These are phyloP conservation scores for Chenopodium suecicum DNA, from an alignment of 148 eudicot genomes.

Conservation along the genomic window DNA sequence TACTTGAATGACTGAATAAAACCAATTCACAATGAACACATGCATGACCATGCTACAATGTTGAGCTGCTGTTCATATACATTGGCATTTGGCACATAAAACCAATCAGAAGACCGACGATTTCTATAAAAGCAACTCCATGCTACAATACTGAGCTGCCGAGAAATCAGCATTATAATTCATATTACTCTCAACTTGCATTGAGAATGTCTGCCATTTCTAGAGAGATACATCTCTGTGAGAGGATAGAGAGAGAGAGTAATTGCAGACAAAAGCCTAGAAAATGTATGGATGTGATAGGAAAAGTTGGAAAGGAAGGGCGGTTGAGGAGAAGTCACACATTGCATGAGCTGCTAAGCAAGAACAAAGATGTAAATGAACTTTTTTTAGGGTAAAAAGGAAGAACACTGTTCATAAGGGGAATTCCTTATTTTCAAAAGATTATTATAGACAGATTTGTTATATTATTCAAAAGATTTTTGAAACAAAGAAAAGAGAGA, in stretches of 20 bases:
- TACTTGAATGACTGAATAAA: not conserved
- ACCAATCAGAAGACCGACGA: constrained; percentile 40
- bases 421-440: too few relatives aligned
- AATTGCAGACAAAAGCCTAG: too few relatives aligned
- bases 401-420: too few relatives aligned
- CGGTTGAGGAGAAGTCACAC: too few relatives aligned
- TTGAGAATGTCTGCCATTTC: constrained; percentile 78
- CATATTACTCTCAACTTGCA: constrained; percentile 57
- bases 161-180: constrained; percentile 73
- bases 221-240: too few relatives aligned
- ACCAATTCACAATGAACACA: not conserved
- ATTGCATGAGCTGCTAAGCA: too few relatives aligned
- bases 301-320: too few relatives aligned
- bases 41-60: not conserved
- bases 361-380: too few relatives aligned
- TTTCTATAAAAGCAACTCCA: constrained; percentile 82
- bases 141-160: constrained; percentile 94
- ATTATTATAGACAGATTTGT: not conserved
- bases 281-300: too few relatives aligned
- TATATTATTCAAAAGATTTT: not conserved
- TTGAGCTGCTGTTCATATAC: not conserved
- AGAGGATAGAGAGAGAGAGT: too few relatives aligned
- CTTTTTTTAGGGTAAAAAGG: too few relatives aligned
- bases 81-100: too few relatives aligned
- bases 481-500: not conserved